These are phyloP conservation scores for Podospora pseudopauciseta DNA, from an alignment of 495 filamentous ascomycete species.

Conservation along the genomic window DNA sequence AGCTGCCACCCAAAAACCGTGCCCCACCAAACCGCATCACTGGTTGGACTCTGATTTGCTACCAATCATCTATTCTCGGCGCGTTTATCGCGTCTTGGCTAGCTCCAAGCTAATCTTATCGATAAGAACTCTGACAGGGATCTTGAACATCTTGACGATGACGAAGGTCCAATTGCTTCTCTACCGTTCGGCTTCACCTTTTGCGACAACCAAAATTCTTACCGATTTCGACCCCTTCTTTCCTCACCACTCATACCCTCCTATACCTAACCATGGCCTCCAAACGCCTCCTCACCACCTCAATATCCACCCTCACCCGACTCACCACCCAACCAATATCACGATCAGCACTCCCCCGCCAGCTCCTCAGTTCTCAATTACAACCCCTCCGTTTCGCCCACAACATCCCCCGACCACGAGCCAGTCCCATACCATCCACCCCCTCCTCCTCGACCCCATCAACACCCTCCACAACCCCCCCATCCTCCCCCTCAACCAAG, in stretches of 20 bases:
- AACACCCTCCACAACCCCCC: neutral
- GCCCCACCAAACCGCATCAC: neutral
- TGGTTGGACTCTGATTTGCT: neutral
- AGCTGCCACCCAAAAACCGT: neutral
- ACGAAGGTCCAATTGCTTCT: constrained; percentile 7
- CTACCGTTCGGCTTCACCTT: neutral
- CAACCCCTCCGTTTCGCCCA: constrained; percentile 30
- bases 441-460: constrained; percentile 2
- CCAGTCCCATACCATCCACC: constrained; percentile 13
- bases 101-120: neutral
- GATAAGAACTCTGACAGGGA: neutral
- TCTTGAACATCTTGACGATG: neutral
- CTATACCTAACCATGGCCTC: constrained; percentile 18
- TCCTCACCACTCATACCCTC: neutral
- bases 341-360: neutral
- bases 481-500: neutral
- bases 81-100: neutral
- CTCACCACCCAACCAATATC: constrained; percentile 11
- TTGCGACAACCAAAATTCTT: neutral
- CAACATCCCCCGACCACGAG: constrained; percentile 36
- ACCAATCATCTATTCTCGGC: neutral
- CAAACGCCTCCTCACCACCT: constrained; percentile 8
- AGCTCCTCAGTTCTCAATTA: constrained; percentile 1
- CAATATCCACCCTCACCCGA: constrained; percentile 6
- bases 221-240: neutral